Conservation (phyloP, 768 basidiomycete species). For the Naganishia randhawae region DNA sequence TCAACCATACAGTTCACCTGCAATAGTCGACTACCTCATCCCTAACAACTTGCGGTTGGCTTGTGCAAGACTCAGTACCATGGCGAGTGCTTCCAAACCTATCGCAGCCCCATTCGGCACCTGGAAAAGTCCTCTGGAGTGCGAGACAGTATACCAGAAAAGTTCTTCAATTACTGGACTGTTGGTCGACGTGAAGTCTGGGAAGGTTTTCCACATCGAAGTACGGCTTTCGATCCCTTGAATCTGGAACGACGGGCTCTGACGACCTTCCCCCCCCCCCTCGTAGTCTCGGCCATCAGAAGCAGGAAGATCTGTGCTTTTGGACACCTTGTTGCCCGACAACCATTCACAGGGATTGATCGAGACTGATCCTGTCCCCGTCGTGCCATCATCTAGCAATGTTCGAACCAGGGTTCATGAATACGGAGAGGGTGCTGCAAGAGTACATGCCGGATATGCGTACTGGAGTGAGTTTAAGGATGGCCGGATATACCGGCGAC, state of each 20-base stretch:
- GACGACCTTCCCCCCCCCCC: conserved; percentile 10
- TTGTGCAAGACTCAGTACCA: not conserved
- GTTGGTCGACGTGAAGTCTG: conserved; percentile 57
- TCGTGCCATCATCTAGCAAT: not conserved
- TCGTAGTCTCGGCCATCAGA: conserved; percentile 59
- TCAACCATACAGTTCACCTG: not conserved
- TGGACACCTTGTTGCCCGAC: conserved; percentile 51
- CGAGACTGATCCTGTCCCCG: conserved; percentile 50
- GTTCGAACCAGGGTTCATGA: conserved; percentile 58
- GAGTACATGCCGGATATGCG: conserved; percentile 56
- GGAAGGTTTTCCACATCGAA: conserved; percentile 57
- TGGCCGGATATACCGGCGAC: conserved; percentile 56
- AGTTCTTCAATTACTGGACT: conserved; percentile 50
- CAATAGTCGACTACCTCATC: not conserved
- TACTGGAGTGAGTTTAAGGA: conserved; percentile 63
- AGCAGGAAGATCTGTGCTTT: conserved; percentile 59
- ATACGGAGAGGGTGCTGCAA: conserved; percentile 66
- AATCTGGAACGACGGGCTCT: not conserved
- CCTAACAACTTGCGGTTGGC: not conserved
- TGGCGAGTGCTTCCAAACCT: not conserved
- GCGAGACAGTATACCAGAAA: conserved; percentile 56
- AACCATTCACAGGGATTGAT: conserved; percentile 45
- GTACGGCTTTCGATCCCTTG: not conserved
- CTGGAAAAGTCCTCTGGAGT: conserved; percentile 62
- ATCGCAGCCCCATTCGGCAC: conserved; percentile 59